Base-by-base conservation (phyloP, 169 alveolate genomes). In the Babesia bovis region DNA sequence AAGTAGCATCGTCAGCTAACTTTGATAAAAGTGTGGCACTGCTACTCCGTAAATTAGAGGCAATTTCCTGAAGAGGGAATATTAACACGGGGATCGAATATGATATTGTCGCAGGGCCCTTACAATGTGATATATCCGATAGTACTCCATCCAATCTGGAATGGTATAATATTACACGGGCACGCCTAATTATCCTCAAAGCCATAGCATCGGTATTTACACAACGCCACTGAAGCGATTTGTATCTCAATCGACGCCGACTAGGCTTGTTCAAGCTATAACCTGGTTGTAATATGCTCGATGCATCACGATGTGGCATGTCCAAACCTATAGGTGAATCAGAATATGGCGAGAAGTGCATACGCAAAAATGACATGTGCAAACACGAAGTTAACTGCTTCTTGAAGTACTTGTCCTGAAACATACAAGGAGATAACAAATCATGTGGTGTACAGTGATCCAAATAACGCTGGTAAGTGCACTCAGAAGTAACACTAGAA, bases 371-470 rank as follows among this genome's bases (percentile, higher is more conserved):
- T n/a, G 87, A 68, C 28, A 68, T 38, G 38, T 60, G 66, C 25
- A 78, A n/a, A 21, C 75, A 60, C 36, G 69, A 2, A 19, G 66
- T 9, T 59, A 45, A 10, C 21, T 51, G 52, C 50, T 33, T n/a
- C 61, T 68, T 66, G 58, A 55, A 67, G 35, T 41, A 49, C 61
- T 68, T 78, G 42, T 78, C 87, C 35, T 73, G 73, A 35, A 78
- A 78, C 26, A 78, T 38, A 9, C 70, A 68, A 2, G 55, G 69
- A n/a, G 83, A 58, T 19, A 70, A 32, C 50, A 45, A 10, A 30
- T 68, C 61, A 58, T 78, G 63, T 2, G 87, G 82, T 1, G 65
- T 40, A 1, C 40, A n/a, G 21, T 40, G 21, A n/a, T 71, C 65
- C 32, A 71, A 42, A 49, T 57, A 50, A 19, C 41, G 42, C 17